Evolutionary conservation across 768 basidiomycete genomes (phyloP), one percentile per base, ranked within the genome.

Genomic region (Rhizopogon vesiculosus): DNA sequence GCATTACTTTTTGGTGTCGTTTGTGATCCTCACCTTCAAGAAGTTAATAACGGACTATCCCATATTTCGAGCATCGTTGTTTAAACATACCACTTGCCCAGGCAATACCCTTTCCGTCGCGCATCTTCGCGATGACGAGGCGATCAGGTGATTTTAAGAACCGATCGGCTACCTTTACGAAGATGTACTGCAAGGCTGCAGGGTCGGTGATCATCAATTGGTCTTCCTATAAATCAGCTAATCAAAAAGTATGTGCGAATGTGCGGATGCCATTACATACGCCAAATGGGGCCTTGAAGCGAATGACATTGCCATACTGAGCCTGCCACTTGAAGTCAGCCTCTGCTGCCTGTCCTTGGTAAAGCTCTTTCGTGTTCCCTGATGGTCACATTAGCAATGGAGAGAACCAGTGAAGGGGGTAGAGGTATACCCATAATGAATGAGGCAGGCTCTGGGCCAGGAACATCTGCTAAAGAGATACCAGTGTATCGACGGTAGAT

Each of bases 1-100:
- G 70, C 73, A 83, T 76, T 19, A 81, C 72, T 58, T 74, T 82
- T 55, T 79, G 68, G 53, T 84, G 81, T 44, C 83, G 74, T 62
- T 70, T 80, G 57, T 84, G 83, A 35, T 68, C 75, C n/a, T 74
- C 68, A 2, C 75, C 69, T 70, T 45, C 5, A 44, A 52, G 5
- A 41, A 25, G 7, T 42, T 7, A 31, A 29, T 5, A n/a, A 16
- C 19, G 38, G 8, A 49, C 13, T n/a, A 48, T 48, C 22, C 9
- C 5, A 22, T 25, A 41, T 42, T 49, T 28, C 13, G 10, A 45
- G 38, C 42, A n/a, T 13, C 71, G 72, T 35, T n/a, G 28, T 1
- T 5, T 29, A 41, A 8, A 55, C 65, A 19, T 51, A 78, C 77
- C 77, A 3, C 76, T 71, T 3, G 77, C 74, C 72, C 73, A 78